These are phyloP conservation scores for Termitomyces sp. DNA, from an alignment of 768 basidiomycete genomes.

Conservation along the genomic window DNA sequence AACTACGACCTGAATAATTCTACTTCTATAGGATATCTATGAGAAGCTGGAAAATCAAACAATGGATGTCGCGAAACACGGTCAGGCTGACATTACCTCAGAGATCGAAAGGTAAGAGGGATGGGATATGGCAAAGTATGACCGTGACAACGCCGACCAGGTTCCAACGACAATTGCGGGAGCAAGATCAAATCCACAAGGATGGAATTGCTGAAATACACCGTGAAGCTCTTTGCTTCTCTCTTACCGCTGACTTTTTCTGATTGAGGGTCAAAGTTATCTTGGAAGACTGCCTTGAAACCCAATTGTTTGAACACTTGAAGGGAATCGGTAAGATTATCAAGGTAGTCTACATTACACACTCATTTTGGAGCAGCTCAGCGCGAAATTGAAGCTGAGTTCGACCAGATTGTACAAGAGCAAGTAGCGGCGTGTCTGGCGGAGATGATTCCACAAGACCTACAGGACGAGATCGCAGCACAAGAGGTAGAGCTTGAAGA, in stretches of 20 bases:
- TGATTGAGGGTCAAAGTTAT: conserved; percentile 27
- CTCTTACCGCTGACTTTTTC: not conserved
- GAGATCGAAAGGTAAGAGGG: conserved; percentile 35
- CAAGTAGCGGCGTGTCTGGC: conserved; percentile 45
- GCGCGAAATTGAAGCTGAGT: conserved; percentile 38
- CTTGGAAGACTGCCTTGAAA: conserved; percentile 38
- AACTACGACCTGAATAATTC: not conserved
- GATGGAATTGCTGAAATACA: conserved; percentile 45
- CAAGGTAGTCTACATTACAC: not conserved
- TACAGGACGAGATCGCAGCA: conserved; percentile 43
- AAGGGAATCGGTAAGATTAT: conserved; percentile 34
- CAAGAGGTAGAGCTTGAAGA: conserved; percentile 41
- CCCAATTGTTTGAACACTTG: conserved; percentile 39
- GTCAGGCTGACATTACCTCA: conserved; percentile 30
- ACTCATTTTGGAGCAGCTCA: conserved; percentile 32
- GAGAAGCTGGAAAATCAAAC: conserved; percentile 41
- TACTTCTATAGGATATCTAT: conserved; percentile 30
- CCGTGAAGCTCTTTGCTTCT: conserved; percentile 22
- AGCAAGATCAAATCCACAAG: conserved; percentile 37
- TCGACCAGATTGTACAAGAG: conserved; percentile 45
- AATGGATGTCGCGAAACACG: conserved; percentile 33
- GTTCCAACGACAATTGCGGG: conserved; percentile 36
- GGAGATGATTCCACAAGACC: conserved; percentile 36
- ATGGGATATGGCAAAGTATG: not conserved
- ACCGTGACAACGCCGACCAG: conserved; percentile 19